Percentiles rank a stretch among this genome's conserved stretches.
Evolutionary conservation across 495 filamentous ascomycete genomes (phyloP).

Genomic region (Bryoglossum gracile): DNA sequence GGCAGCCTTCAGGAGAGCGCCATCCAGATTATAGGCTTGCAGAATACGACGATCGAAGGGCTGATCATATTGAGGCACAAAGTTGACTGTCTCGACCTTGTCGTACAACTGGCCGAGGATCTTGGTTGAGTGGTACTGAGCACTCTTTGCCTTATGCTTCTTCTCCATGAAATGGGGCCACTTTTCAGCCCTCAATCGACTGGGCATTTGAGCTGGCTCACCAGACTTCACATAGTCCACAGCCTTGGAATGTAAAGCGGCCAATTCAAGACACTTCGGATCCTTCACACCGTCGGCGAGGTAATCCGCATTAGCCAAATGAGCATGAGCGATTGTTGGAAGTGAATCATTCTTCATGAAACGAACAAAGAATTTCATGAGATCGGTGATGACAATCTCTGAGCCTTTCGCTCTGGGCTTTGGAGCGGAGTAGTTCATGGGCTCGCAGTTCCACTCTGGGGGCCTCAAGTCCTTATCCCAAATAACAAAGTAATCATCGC

Average conservation of each 20-base stretch:
- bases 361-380: constrained; percentile 78
- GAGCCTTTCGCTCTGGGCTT: constrained; percentile 42
- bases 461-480: constrained; percentile 82
- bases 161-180: constrained; percentile 96
- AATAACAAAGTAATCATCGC: constrained; percentile 90
- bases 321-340: constrained; percentile 71
- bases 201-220: constrained; percentile 58
- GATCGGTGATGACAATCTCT: constrained; percentile 57
- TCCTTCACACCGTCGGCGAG: constrained; percentile 56
- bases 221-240: constrained; percentile 96
- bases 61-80: constrained; percentile 57
- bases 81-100: constrained; percentile 47
- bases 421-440: constrained; percentile 64
- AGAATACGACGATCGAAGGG: constrained; percentile 77
- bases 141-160: constrained; percentile 37
- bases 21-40: constrained; percentile 46
- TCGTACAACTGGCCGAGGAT: constrained; percentile 85
- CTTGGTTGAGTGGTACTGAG: constrained; percentile 58
- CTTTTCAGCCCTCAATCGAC: constrained; percentile 45
- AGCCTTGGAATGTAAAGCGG: constrained; percentile 76
- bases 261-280: constrained; percentile 64
- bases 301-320: constrained; percentile 70
- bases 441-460: constrained; percentile 54
- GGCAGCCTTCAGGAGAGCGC: constrained; percentile 48
- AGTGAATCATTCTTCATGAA: constrained; percentile 93